Evolutionary conservation across 306 rosid genomes (phyloP), one percentile per base, ranked within the genome.

Genomic region (Rosa persica): DNA sequence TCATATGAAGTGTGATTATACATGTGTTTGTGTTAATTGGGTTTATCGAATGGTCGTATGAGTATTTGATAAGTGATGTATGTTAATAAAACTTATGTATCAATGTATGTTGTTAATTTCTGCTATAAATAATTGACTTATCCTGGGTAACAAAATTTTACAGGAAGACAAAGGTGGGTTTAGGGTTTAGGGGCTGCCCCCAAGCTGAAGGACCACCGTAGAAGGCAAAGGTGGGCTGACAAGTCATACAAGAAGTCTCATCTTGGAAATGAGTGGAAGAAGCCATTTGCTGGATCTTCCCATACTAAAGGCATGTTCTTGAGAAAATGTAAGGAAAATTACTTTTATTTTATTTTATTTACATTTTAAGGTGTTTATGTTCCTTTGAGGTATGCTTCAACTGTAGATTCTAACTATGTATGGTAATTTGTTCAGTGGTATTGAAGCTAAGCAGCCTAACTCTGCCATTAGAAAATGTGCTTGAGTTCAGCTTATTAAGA

Each of bases 171-270:
- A n/a, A n/a, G n/a, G n/a, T n/a, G n/a, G 86, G 86, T 44, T n/a
- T n/a, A n/a, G n/a, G 92, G 92, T 49, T 81, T 83, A 86, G 92
- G 92, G 85, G 89, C 92, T 72, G 90, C 87, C 40, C 90, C 90
- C 85, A 89, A 89, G 83, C 83, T 89, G 81, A 89, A 78, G 87
- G 79, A 87, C 83, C 93, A 87, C 88, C 86, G 93, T 3, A 87
- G 88, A 78, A 83, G 86, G 82, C 93, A 87, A 75, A 85, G 90
- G 86, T 87, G 90, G 89, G 93, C 93, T 27, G 93, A 89, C 82
- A 87, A 87, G 76, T 39, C 93, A 6, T 89, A 87, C 87, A 89
- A 89, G 84, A 89, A 87, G 71, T 89, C 93, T 36, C 82, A 89
- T 80, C 89, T 89, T 42, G 90, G 93, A 23, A 89, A 87, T 46